Conservation (phyloP, 2,329 filamentous ascomycete genomes). For the Pseudogymnoascus sp. region DNA sequence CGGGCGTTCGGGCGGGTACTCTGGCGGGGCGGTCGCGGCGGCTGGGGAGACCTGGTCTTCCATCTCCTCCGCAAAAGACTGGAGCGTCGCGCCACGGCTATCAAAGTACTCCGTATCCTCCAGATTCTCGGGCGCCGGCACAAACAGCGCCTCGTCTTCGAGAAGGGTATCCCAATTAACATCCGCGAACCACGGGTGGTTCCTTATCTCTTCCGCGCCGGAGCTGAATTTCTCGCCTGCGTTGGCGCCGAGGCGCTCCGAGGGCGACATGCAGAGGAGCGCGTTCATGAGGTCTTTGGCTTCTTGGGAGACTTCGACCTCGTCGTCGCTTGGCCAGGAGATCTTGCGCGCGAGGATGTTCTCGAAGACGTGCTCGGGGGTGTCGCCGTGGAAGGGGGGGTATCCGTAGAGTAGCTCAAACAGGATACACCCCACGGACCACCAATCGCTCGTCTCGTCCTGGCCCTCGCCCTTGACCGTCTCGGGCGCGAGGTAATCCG, state of each 20-base stretch:
- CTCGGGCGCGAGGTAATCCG: conserved; percentile 93
- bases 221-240: conserved; percentile 70
- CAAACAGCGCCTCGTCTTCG: conserved; percentile 94
- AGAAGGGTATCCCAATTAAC: conserved; percentile 84
- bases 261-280: conserved; percentile 76
- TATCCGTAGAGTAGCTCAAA: conserved; percentile 94
- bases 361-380: conserved; percentile 90
- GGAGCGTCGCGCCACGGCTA: conserved; percentile 78
- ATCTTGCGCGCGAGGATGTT: conserved; percentile 89
- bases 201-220: conserved; percentile 85
- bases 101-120: conserved; percentile 99
- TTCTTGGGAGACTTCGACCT: conserved; percentile 72
- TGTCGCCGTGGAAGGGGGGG: conserved; percentile 84
- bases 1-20: conserved; percentile 74
- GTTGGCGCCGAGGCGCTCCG: conserved; percentile 77
- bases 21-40: conserved; percentile 57
- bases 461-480: conserved; percentile 93
- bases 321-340: conserved; percentile 80
- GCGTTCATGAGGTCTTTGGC: conserved; percentile 93
- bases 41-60: conserved; percentile 79
- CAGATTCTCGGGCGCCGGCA: conserved; percentile 83
- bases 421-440: conserved; percentile 97
- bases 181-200: conserved; percentile 78
- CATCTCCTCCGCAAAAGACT: conserved; percentile 88
- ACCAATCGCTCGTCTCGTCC: conserved; percentile 99